Evolutionary conservation across 768 basidiomycete species (phyloP).

Genomic region (Suillus americanus): DNA sequence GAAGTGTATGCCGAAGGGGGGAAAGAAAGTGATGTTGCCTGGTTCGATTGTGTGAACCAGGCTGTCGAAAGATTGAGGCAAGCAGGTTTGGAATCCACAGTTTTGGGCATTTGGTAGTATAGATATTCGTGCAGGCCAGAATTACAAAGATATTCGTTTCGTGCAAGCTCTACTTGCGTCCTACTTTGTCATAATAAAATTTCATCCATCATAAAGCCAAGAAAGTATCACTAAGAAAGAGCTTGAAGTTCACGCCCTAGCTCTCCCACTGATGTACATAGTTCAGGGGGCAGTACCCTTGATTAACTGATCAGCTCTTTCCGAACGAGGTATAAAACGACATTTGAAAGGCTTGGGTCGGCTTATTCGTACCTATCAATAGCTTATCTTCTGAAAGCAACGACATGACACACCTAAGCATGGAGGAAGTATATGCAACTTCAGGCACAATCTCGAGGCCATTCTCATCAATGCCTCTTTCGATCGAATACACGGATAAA

Average conservation of each 20-base stretch:
- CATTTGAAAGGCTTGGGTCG: slow-evolving; percentile 44
- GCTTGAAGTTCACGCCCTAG: background rate
- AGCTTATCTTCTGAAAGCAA: background rate
- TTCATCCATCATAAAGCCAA: background rate
- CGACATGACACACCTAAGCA: slow-evolving; percentile 33
- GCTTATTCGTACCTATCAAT: slow-evolving; percentile 20
- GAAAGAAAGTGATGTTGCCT: slow-evolving; percentile 14
- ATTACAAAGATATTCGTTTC: background rate
- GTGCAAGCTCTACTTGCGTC: background rate
- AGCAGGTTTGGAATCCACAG: slow-evolving; percentile 34
- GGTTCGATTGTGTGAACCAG: slow-evolving; percentile 36
- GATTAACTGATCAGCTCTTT: slow-evolving; percentile 32
- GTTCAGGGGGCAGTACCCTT: slow-evolving; percentile 7
- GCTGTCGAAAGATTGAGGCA: slow-evolving; percentile 34
- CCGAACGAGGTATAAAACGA: slow-evolving; percentile 36
- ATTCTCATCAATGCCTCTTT: slow-evolving; percentile 32
- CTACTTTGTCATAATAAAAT: background rate
- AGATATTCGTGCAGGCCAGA: background rate
- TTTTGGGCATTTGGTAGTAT: slow-evolving; percentile 53
- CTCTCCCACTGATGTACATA: background rate
- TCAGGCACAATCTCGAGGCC: slow-evolving; percentile 35
- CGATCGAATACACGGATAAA: slow-evolving; percentile 39
- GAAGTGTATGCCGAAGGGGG: slow-evolving; percentile 42
- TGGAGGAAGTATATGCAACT: slow-evolving; percentile 34
- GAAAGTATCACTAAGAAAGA: background rate